Evolutionary conservation across 176 grass and related monocot genomes (phyloP), one percentile per base, ranked within the genome.

Genomic region (Panicum miliaceum): DNA sequence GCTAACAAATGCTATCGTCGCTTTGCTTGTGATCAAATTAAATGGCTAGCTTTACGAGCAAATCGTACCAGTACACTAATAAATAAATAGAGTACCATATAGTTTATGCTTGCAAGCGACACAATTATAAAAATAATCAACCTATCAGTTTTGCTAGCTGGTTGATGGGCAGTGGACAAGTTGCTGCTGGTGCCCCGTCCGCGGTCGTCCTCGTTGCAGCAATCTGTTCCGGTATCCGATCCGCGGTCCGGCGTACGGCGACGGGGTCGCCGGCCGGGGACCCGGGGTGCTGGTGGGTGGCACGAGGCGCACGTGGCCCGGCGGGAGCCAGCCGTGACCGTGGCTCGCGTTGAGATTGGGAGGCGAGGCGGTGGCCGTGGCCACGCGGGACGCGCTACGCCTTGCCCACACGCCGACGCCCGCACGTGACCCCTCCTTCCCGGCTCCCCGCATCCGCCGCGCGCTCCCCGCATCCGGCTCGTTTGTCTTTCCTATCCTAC

Each of bases 321-420:
- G 6, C 40, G 40, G 40, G 3, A 5, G 37, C 37, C 37, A 40
- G 37, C 37, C 37, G 37, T 40, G 37, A 40, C 37, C 37, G 42
- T 45, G 42, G 10, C 7, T 45, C 42, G 42, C 42, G 42, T 45
- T 45, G 42, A 8, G 42, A n/a, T n/a, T n/a, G n/a, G n/a, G n/a
- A n/a, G n/a, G n/a, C n/a, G n/a, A n/a, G n/a, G 16, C 8, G 6
- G 11, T 36, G 36, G 1, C 43, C 27, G 57, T 58, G 82, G 54
- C 59, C 69, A 75, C 71, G 70, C 57, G 81, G 41, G 56, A 13
- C 81, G 74, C 56, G 68, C 81, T 50, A 37, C 41, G 5, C 70
- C 70, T 40, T 52, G 59, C 52, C 45, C 57, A 52, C 71, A 84
- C 70, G 71, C 59, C 22, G 52, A 53, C 36, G 58, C 32, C 70